Percentiles rank a stretch among this genome's conserved stretches.
Conservation (phyloP, 345 rosid species). For the Orychophragmus violaceus region DNA sequence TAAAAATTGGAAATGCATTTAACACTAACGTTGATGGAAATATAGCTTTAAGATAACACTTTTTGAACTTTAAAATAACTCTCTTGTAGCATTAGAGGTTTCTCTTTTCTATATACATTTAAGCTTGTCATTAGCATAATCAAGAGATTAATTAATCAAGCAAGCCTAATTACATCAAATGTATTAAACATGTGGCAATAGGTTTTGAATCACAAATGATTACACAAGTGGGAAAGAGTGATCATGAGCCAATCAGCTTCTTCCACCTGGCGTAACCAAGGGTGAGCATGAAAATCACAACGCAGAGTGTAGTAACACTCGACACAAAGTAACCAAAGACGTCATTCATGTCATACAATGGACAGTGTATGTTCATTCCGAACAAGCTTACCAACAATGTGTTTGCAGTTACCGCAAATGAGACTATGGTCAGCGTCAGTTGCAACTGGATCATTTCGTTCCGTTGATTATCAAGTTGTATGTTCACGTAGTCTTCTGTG, state of each 20-base stretch:
- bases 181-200: neutral
- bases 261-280: conserved; percentile 93
- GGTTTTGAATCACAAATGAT: too few relatives aligned
- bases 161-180: neutral
- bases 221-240: neutral
- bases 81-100: neutral
- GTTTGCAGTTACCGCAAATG: conserved; percentile 63
- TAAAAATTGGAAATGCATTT: neutral
- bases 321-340: conserved; percentile 55
- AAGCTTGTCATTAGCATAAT: neutral
- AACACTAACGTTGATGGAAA: neutral
- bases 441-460: conserved; percentile 89
- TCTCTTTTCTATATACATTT: too few relatives aligned
- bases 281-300: conserved; percentile 59
- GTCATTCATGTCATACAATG: conserved; percentile 30
- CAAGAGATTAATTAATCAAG: neutral
- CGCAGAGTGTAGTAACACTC: conserved; percentile 34
- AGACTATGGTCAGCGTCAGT: conserved; percentile 73
- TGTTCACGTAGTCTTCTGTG: conserved; percentile 90
- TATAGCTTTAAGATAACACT: neutral
- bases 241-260: conserved; percentile 64
- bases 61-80: too few relatives aligned
- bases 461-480: conserved; percentile 84
- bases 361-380: conserved; percentile 82
- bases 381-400: conserved; percentile 58